Evolutionary conservation across 257 asterid genomes (phyloP).

Genomic region (Jasminum sambac): DNA sequence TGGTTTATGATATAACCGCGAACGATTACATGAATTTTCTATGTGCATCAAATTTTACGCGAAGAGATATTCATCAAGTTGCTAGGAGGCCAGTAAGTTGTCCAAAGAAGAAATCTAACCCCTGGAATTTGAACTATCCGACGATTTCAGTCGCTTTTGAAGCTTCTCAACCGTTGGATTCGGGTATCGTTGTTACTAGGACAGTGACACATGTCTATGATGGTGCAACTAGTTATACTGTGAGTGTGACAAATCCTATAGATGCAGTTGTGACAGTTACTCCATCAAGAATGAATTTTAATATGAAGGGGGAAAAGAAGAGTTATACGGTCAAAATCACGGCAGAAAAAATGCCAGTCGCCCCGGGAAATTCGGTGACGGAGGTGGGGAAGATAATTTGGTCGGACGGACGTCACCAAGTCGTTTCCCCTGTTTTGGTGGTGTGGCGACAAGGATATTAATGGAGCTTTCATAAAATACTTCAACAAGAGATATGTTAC

Average conservation of each 20-base stretch:
- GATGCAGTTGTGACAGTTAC: slow-evolving; percentile 42
- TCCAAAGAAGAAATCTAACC: slow-evolving; percentile 31
- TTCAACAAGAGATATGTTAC: neutral
- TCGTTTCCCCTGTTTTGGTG: slow-evolving; percentile 68
- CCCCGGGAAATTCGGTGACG: slow-evolving; percentile 38
- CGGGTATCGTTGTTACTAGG: slow-evolving; percentile 37
- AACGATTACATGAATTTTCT: slow-evolving; percentile 63
- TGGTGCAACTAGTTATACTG: slow-evolving; percentile 33
- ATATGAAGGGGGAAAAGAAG: slow-evolving; percentile 41
- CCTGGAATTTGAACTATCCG: slow-evolving; percentile 82
- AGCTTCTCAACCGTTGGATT: slow-evolving; percentile 10
- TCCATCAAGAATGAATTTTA: slow-evolving; percentile 52
- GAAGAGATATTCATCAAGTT: slow-evolving; percentile 40
- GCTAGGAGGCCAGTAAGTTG: slow-evolving; percentile 43
- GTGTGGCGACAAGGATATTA: slow-evolving; percentile 50
- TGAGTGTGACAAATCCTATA: slow-evolving; percentile 38
- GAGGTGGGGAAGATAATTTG: slow-evolving; percentile 64
- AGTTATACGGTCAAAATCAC: slow-evolving; percentile 47
- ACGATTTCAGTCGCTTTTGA: slow-evolving; percentile 57
- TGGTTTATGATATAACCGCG: slow-evolving; percentile 57
- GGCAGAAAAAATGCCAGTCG: slow-evolving; percentile 45
- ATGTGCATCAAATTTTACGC: slow-evolving; percentile 57
- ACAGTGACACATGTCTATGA: slow-evolving; percentile 61
- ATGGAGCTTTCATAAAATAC: neutral
- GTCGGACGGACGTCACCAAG: slow-evolving; percentile 63